phyloP scores from a whole-genome alignment of 139 green algal genomes.

The Micromonas commoda region DNA sequence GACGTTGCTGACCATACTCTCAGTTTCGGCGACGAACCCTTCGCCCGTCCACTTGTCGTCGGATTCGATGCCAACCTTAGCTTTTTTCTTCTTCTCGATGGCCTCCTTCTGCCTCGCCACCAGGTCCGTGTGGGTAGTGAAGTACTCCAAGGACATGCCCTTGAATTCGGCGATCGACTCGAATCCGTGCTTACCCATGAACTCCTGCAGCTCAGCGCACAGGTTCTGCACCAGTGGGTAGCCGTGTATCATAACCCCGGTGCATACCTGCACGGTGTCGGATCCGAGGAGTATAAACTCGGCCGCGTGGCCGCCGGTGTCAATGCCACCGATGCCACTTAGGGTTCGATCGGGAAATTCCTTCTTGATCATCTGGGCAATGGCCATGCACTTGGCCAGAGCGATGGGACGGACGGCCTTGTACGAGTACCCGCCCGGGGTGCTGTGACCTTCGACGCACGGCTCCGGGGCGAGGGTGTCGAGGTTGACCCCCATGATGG shows the following conservation, averaged over 20 bases:
- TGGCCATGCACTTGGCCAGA: conserved; percentile 73
- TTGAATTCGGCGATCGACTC: conserved; percentile 74
- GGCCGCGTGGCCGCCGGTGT: conserved; percentile 82
- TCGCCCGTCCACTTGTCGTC: conserved; percentile 91
- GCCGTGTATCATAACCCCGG: conserved; percentile 94
- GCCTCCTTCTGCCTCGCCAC: conserved; percentile 76
- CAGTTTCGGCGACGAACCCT: conserved; percentile 73
- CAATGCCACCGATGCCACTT: conserved; percentile 68
- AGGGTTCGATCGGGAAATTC: conserved; percentile 46
- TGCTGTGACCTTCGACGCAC: conserved; percentile 66
- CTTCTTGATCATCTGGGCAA: conserved; percentile 57
- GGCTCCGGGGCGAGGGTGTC: conserved; percentile 75
- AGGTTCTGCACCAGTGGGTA: conserved; percentile 87
- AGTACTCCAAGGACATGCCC: conserved; percentile 73
- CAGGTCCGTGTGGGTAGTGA: conserved; percentile 91
- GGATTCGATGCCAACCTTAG: conserved; percentile 60
- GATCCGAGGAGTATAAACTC: conserved; percentile 93
- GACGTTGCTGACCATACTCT: conserved; percentile 69
- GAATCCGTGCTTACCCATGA: conserved; percentile 75
- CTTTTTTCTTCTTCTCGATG: conserved; percentile 59
- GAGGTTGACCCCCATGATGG: conserved; percentile 92
- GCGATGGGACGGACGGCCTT: conserved; percentile 94
- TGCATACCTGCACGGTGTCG: conserved; percentile 94
- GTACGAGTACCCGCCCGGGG: conserved; percentile 67
- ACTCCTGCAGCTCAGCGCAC: conserved; percentile 73